Percentiles rank a stretch among this genome's conserved stretches.
phyloP scores from a whole-genome alignment of 2,329 filamentous ascomycete species.

The Ophiostoma ips region DNA sequence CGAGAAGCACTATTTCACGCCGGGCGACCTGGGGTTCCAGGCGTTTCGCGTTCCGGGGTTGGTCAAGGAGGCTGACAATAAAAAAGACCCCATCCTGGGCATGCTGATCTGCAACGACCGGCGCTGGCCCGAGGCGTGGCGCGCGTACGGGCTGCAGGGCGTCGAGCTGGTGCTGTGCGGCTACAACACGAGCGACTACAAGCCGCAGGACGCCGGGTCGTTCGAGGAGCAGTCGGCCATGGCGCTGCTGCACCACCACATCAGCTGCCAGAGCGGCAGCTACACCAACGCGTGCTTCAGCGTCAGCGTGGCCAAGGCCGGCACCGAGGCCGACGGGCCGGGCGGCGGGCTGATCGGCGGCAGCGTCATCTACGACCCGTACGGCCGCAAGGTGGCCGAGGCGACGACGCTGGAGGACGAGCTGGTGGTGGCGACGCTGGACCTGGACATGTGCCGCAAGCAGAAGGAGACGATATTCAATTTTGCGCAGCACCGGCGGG shows the following conservation, averaged over 20 bases:
- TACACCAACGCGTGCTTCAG: conserved; percentile 39
- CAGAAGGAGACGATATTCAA: conserved; percentile 35
- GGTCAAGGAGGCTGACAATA: conserved; percentile 25
- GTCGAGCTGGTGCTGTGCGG: conserved; percentile 29
- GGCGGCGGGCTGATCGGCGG: conserved; percentile 33
- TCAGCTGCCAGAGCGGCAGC: conserved; percentile 34
- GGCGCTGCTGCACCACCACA: conserved; percentile 34
- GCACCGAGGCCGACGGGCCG: conserved; percentile 27
- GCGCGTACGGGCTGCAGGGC: conserved; percentile 34
- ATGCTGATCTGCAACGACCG: conserved; percentile 42
- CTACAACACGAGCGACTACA: conserved; percentile 35
- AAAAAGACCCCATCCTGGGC: conserved; percentile 28
- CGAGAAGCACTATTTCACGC: conserved; percentile 40
- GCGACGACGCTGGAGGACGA: conserved; percentile 33
- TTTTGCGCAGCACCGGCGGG: conserved; percentile 28
- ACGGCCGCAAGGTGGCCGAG: conserved; percentile 36
- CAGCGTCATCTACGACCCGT: conserved; percentile 32
- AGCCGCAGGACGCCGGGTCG: conserved; percentile 24
- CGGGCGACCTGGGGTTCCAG: conserved; percentile 37
- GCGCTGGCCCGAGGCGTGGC: conserved; percentile 38
- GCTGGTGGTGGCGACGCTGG: conserved; percentile 35
- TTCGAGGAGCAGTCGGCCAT: conserved; percentile 29
- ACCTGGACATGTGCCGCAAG: conserved; percentile 31
- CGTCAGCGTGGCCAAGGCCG: conserved; percentile 32
- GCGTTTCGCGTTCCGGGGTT: conserved; percentile 37